Base-by-base conservation (phyloP, 306 rosid genomes). In the Arachis stenosperma region DNA sequence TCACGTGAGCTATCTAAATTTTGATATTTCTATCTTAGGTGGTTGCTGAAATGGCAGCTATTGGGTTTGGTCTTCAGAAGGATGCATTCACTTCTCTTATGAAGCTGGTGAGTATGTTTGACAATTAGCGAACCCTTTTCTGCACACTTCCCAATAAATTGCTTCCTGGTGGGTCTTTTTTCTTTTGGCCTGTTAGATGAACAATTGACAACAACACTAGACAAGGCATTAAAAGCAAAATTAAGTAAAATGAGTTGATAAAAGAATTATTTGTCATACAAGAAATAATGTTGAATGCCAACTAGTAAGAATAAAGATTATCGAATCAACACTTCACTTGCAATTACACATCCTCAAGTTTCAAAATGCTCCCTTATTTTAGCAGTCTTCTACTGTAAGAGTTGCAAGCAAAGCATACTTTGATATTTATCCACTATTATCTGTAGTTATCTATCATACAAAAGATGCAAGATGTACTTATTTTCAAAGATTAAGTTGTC, bases 31-130 rank as follows among this genome's bases (percentile, higher is more conserved):
- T 69, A 70, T 43, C 17, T 83, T 83, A 94, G 98, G 94, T 88
- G 60, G 98, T 94, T 69, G 90, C 98, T 65, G 96, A 91, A 83
- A 91, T 94, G 98, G 98, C 95, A 63, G 96, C 97, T 80, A 89
- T 93, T 82, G 97, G 97, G 17, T 93, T 93, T 83, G 96, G 93
- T 70, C 87, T 91, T 85, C 89, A 89, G 15, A 94, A 85, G 83
- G 87, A 91, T 84, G 95, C 98, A 67, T 94, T 94, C 84, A 91
- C 96, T 61, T 89, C 91, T 51, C 88, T 91, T 41, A 94, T 91
- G 97, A 87, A 89, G 90, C 90, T 84, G 95, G 98, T 93, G 47
- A 71, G 63, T 13, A 29, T 6, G 29, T n/a, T 52, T 52, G 3
- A n/a, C 62, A 22, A 63, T 51, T 53, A 14, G 14, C 74, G 48